Base-by-base conservation (phyloP, 2,329 filamentous ascomycete species). In the Fonsecaea pugnacius region DNA sequence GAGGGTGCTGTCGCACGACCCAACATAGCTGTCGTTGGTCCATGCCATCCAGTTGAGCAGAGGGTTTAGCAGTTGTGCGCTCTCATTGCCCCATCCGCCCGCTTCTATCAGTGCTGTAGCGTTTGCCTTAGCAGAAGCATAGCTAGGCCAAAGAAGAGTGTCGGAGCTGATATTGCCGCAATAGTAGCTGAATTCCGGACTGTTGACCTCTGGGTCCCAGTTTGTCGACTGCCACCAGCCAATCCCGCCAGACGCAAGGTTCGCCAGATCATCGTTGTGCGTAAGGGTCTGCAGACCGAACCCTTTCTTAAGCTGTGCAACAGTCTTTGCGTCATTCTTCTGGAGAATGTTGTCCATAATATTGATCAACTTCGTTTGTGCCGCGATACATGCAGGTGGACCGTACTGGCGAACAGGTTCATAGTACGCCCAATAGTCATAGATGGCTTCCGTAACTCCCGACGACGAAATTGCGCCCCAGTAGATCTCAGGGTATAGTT, bases 391-490 rank as follows among this genome's bases (percentile, higher is more conserved):
- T 35, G 85, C 83, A 0, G 82, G 78, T 10, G 86, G 85, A 1
- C 78, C 86, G 63, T 83, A 84, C 18, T 82, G 73, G 12, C 84
- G 79, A 61, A 87, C 80, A 0, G 86, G 83, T 71, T 86, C 84
- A 70, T 81, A 87, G 71, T 88, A 88, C 67, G 84, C 76, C 71
- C 90, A 94, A 76, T 88, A 94, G 70, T 95, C 90, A 69, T 86
- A 87, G 61, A 95, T 89, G 3, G 91, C 91, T 64, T 86, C 85
- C 0, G 90, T 91, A 0, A 95, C 91, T 0, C 90, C 92, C 0
- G 90, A 94, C 0, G 90, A 92, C 0, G 90, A 89, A 56, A 96
- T 94, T 4, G 89, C 85, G 7, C 86, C 92, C 83, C 85, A 94
- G 77, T 90, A 95, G 7, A 89, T 78, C 35, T 94, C 87, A 0